Evolutionary conservation across 345 rosid species (phyloP), one percentile per base, ranked within the genome.

Genomic region (Brassica juncea): DNA sequence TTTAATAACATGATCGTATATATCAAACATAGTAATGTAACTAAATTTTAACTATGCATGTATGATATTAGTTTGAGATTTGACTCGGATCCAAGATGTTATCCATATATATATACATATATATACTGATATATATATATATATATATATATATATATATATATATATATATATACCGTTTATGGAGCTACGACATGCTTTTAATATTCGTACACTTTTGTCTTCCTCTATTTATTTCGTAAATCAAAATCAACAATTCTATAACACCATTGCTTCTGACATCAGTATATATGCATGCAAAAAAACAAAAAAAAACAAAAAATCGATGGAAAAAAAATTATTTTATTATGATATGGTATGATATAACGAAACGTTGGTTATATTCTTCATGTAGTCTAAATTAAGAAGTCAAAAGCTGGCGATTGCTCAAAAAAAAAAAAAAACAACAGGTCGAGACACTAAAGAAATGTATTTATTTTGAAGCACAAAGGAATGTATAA

Each of bases 301-400:
- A 28, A 28, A 28, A 28, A 1, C 6, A 63, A 44, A 30, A 2
- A 52, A 1, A 65, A 42, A 49, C 1, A 49, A 8, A 12, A 52
- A 37, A 57, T 9, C 2, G 39, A 32, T 72, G 59, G 73, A 42
- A 60, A 55, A 25, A 61, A 12, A 44, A 47, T 32, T 58, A 21
- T 57, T 44, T 61, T 8, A 61, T 30, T 49, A 27, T 49, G 67
- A 62, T 42, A 35, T 8, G 31, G 31, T 7, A 61, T 62, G 71
- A 54, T 5, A 69, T 70, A 63, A 63, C 39, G 42, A 69, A 37
- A 19, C 59, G 66, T 68, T 80, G 30, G 52, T 74, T 68, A 68
- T 68, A 80, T 80, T 80, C 82, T 80, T 74, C 82, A 47, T 69
- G 82, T 49, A 67, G 74, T 80, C 66, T 19, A 70, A 69, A 35